These are phyloP conservation scores for Suhomyces bolitotheri DNA, from an alignment of 1,139 yeast genomes.

Conservation along the genomic window DNA sequence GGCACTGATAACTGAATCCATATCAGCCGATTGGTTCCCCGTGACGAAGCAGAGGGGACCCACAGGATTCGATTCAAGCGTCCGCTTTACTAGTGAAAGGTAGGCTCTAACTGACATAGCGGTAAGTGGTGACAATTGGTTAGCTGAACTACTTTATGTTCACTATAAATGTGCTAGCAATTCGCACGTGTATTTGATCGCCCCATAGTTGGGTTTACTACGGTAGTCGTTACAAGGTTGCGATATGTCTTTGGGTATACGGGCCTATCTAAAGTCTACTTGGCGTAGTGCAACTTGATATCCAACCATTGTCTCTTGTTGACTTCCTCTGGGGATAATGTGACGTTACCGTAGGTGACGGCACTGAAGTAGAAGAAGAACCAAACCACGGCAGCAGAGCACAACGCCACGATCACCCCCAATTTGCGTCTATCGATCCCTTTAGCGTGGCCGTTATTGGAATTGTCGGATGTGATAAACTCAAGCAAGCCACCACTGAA, in stretches of 20 bases:
- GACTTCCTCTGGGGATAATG: constrained; percentile 65
- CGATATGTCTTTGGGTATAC: too few relatives aligned
- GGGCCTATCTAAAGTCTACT: too few relatives aligned
- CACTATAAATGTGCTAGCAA: too few relatives aligned
- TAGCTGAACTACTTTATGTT: too few relatives aligned
- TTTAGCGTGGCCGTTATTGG: constrained; percentile 21
- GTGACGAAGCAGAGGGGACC: constrained; percentile 53
- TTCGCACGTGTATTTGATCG: too few relatives aligned
- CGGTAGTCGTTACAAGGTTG: not conserved
- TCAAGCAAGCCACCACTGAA: constrained; percentile 83
- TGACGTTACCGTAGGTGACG: constrained; percentile 76
- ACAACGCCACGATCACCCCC: constrained; percentile 36
- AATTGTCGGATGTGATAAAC: constrained; percentile 68
- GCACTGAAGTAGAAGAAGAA: constrained; percentile 81
- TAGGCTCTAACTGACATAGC: constrained; percentile 26
- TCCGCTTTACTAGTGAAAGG: constrained; percentile 22
- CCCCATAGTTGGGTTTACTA: not conserved
- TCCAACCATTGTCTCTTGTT: constrained; percentile 77
- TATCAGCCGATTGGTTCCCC: constrained; percentile 84
- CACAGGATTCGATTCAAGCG: constrained; percentile 21
- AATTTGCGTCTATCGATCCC: constrained; percentile 31
- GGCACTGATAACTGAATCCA: constrained; percentile 83
- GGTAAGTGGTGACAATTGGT: not conserved
- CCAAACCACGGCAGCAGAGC: constrained; percentile 52
- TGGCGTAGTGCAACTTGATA: constrained; percentile 79